A percentile compares a stretch with the other conserved stretches of the same genome.
phyloP scores from a whole-genome alignment of 495 filamentous ascomycete genomes.

The Penicillium chermesinum region DNA sequence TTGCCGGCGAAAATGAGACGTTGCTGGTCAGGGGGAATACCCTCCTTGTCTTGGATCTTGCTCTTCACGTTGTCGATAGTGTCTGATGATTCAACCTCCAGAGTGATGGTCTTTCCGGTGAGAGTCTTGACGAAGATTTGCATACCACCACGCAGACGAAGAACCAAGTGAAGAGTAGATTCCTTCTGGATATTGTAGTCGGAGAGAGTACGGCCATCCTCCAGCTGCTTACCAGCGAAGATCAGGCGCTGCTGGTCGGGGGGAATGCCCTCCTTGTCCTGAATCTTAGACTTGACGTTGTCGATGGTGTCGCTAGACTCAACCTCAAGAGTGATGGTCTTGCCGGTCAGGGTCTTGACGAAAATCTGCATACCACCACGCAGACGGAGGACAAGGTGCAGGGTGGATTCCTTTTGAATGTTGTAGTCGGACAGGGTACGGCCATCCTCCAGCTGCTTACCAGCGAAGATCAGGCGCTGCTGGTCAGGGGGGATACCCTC shows the following conservation, averaged over 20 bases:
- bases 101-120: conserved; percentile 67
- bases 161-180: conserved; percentile 63
- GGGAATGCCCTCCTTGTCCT: conserved; percentile 75
- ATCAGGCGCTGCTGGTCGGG: conserved; percentile 73
- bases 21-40: conserved; percentile 91
- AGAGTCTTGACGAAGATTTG: conserved; percentile 71
- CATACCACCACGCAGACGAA: conserved; percentile 71
- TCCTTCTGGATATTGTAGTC: conserved; percentile 76
- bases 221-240: conserved; percentile 69
- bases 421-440: conserved; percentile 97
- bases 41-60: conserved; percentile 98
- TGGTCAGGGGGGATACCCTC: conserved; percentile 97
- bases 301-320: conserved; percentile 95
- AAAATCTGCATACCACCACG: conserved; percentile 99
- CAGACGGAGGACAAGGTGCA: conserved; percentile 93
- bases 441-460: conserved; percentile 96
- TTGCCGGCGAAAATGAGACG: conserved; percentile 96
- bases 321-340: conserved; percentile 98
- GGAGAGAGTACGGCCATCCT: conserved; percentile 65
- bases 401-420: conserved; percentile 96
- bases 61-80: conserved; percentile 98
- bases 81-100: conserved; percentile 72
- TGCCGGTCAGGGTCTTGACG: conserved; percentile 89
- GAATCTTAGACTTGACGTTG: conserved; percentile 82
- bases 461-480: conserved; percentile 97